Evolutionary conservation across 306 rosid genomes (phyloP), one percentile per base, ranked within the genome.

Genomic region (Fagus sylvatica): DNA sequence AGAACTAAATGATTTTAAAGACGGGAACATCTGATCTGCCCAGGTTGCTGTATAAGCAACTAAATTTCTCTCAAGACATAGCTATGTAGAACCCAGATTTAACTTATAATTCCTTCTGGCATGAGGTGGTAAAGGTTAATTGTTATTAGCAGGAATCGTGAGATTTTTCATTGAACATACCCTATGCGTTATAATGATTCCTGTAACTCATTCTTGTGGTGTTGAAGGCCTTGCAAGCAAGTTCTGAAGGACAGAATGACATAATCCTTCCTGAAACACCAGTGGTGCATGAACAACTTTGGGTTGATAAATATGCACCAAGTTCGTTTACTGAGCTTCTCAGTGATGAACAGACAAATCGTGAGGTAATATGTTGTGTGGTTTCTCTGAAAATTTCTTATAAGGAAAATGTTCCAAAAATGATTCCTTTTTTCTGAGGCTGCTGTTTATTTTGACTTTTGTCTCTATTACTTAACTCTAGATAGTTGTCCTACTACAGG

Each of bases 291-390:
- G 97, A 88, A 82, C 76, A 81, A 79, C 97, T 95, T 75, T 92
- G 98, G 98, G 98, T 95, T n/a, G 98, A 95, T 78, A 89, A 95
- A 82, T 95, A 95, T 79, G 89, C 98, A 48, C 98, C 98, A 4
- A 87, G 78, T 60, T 92, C 98, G 16, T 95, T 95, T 77, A 87
- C 91, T 13, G 98, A 92, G 86, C 98, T 95, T 84, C 97, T 95
- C 41, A 95, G 98, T 61, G 97, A 95, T 69, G 98, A 95, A 81
- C 98, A 90, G 74, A 95, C 97, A 83, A 95, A 95, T 76, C 98
- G 98, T 11, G 98, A 90, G 97, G 98, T 90, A 84, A 55, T 74
- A 64, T 72, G 34, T 65, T 57, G 64, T 72, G 6, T 54, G n/a
- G 43, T 53, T 46, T 71, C 66, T 60, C 57, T 74, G 40, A 43